Percentiles rank a stretch among this genome's conserved stretches.
Conservation (phyloP, 1,139 yeast species). For the Pichia sp. region DNA sequence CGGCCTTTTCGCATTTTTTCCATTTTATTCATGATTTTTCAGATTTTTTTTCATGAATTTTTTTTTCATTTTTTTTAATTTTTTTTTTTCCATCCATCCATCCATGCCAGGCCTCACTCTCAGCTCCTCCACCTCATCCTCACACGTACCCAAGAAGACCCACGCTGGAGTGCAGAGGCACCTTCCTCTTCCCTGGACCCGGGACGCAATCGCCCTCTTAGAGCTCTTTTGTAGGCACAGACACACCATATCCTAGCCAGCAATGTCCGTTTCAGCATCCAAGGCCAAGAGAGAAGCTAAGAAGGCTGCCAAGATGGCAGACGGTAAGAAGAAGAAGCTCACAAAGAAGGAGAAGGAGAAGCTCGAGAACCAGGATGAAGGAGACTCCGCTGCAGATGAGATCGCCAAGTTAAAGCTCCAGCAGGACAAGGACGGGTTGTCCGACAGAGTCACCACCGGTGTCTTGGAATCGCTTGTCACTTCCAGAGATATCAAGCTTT, state of each 20-base stretch:
- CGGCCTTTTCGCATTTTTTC: not conserved
- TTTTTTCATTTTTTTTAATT: no score
- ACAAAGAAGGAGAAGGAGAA: slow-evolving; percentile 57
- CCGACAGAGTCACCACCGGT: slow-evolving; percentile 98
- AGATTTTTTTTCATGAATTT: not conserved
- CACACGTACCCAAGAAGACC: not conserved
- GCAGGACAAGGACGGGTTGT: slow-evolving; percentile 86
- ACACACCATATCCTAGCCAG: not conserved
- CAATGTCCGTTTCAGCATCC: slow-evolving; percentile 68
- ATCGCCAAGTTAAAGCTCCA: slow-evolving; percentile 86
- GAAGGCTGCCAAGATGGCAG: slow-evolving; percentile 68
- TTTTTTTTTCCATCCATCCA: not conserved
- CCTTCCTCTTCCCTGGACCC: not conserved
- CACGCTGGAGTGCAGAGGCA: not conserved
- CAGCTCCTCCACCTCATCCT: not conserved
- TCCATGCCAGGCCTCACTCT: not conserved
- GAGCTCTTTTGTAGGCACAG: not conserved
- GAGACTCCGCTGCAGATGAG: slow-evolving; percentile 65
- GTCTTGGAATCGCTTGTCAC: slow-evolving; percentile 85
- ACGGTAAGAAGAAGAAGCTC: slow-evolving; percentile 66
- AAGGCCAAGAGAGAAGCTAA: slow-evolving; percentile 97
- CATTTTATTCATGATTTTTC: no score
- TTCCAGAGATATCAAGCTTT: slow-evolving; percentile 89
- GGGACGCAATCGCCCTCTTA: not conserved
- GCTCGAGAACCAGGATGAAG: slow-evolving; percentile 33